Percentiles rank a stretch among this genome's conserved stretches.
Conservation (phyloP, 208 protist genomes). For the Angomonas deanei region DNA sequence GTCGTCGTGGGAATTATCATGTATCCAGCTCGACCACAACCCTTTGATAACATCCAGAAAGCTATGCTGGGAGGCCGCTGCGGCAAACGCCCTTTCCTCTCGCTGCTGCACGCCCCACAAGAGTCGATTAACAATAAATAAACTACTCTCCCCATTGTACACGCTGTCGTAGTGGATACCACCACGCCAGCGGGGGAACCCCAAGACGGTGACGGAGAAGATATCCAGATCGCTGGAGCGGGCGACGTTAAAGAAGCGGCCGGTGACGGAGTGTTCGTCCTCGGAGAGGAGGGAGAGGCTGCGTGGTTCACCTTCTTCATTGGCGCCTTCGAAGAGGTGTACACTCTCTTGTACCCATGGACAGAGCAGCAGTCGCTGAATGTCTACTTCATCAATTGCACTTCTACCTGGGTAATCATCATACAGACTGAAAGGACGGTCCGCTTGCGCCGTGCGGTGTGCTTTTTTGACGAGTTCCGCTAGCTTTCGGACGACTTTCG, state of each 20-base stretch:
- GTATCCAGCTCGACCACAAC: no score
- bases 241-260: constrained; percentile 29
- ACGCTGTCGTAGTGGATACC: constrained; percentile 36
- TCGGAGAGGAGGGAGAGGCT: neutral
- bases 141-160: neutral
- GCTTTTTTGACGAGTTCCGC: neutral
- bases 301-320: neutral
- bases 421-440: neutral
- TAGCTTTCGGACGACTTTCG: neutral
- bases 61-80: no score
- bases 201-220: constrained; percentile 29
- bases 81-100: neutral
- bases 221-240: constrained; percentile 44
- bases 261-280: constrained; percentile 13
- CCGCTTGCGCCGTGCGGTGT: neutral
- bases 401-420: neutral
- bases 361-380: neutral
- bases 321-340: neutral
- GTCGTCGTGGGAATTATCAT: no score
- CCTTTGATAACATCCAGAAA: no score
- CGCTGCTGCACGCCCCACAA: neutral
- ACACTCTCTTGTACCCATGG: neutral
- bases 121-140: neutral
- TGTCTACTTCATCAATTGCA: neutral
- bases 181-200: constrained; percentile 52